phyloP scores from a whole-genome alignment of 2,329 filamentous ascomycete species.

The Fusarium lateritium region DNA sequence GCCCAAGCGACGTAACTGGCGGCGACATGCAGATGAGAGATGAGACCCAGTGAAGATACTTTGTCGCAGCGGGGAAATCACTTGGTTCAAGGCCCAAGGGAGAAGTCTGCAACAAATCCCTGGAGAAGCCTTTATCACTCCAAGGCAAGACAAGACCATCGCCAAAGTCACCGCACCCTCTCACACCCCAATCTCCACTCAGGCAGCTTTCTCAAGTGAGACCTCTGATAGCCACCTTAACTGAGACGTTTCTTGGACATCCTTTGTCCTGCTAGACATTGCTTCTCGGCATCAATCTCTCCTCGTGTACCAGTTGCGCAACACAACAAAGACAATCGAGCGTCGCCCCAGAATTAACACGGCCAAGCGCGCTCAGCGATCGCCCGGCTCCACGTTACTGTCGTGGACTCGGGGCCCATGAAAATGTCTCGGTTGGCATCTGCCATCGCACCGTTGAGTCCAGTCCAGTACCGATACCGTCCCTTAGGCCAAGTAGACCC shows the following conservation, averaged over 20 bases:
- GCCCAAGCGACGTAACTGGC: constrained; percentile 15
- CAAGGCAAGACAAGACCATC: neutral
- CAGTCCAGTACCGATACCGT: neutral
- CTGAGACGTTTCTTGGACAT: constrained; percentile 32
- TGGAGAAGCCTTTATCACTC: constrained; percentile 10
- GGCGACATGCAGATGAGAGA: constrained; percentile 36
- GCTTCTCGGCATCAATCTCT: constrained; percentile 33
- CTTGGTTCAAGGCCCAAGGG: constrained; percentile 22
- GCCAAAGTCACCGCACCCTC: constrained; percentile 17
- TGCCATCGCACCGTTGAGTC: constrained; percentile 27
- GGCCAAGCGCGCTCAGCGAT: constrained; percentile 17
- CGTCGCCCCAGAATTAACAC: constrained; percentile 4
- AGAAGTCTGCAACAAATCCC: constrained; percentile 19
- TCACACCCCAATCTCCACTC: constrained; percentile 27
- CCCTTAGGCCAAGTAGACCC: constrained; percentile 1
- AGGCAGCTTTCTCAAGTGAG: constrained; percentile 23
- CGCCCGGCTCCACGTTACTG: constrained; percentile 24
- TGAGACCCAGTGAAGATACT: constrained; percentile 41
- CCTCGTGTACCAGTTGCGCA: constrained; percentile 28
- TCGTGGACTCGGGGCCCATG: constrained; percentile 2
- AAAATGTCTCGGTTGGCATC: constrained; percentile 37
- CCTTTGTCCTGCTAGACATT: constrained; percentile 36
- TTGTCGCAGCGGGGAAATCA: constrained; percentile 14
- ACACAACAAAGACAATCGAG: constrained; percentile 24
- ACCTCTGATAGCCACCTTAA: constrained; percentile 29